Conservation (phyloP, 352 stramenopile species). For the Globisporangium paroecandrum region DNA sequence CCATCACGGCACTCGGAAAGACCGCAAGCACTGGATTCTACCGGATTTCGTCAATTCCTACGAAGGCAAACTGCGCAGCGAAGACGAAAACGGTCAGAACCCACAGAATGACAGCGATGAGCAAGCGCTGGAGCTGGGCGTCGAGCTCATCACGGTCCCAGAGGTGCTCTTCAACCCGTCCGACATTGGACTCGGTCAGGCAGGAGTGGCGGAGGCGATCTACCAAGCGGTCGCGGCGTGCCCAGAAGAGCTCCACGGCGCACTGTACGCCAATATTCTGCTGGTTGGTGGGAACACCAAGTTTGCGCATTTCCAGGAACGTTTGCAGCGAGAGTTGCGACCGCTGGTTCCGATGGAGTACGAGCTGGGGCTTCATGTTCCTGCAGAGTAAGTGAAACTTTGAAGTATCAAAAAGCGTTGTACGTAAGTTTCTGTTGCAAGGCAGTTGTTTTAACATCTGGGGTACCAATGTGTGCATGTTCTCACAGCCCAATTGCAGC, state of each 20-base stretch:
- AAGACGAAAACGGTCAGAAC: slow-evolving; percentile 12
- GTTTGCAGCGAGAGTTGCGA: slow-evolving; percentile 63
- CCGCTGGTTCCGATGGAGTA: slow-evolving; percentile 54
- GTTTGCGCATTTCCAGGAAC: slow-evolving; percentile 76
- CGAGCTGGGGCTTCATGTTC: slow-evolving; percentile 33
- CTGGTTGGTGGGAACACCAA: slow-evolving; percentile 88
- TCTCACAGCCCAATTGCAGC: slow-evolving; percentile 45
- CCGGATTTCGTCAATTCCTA: slow-evolving; percentile 81
- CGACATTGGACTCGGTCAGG: slow-evolving; percentile 88
- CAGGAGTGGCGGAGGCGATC: slow-evolving; percentile 83
- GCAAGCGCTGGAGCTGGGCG: slow-evolving; percentile 81
- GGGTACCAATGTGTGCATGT: background rate
- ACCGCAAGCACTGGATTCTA: slow-evolving; percentile 70
- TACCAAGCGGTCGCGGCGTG: slow-evolving; percentile 81
- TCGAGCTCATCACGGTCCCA: slow-evolving; percentile 85
- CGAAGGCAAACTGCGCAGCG: slow-evolving; percentile 33
- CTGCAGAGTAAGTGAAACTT: slow-evolving; percentile 46
- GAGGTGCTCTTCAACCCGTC: slow-evolving; percentile 92
- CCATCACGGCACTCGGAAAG: slow-evolving; percentile 16
- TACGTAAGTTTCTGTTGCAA: background rate
- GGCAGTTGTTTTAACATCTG: background rate
- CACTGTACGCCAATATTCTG: slow-evolving; percentile 85
- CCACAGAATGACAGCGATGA: slow-evolving; percentile 22
- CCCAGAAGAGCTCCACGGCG: slow-evolving; percentile 56
- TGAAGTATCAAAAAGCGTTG: background rate